A percentile compares a stretch with the other conserved stretches of the same genome.
These are phyloP conservation scores for Ophiocordyceps camponoti-leonardi DNA, from an alignment of 2,329 filamentous ascomycete species.

Conservation along the genomic window DNA sequence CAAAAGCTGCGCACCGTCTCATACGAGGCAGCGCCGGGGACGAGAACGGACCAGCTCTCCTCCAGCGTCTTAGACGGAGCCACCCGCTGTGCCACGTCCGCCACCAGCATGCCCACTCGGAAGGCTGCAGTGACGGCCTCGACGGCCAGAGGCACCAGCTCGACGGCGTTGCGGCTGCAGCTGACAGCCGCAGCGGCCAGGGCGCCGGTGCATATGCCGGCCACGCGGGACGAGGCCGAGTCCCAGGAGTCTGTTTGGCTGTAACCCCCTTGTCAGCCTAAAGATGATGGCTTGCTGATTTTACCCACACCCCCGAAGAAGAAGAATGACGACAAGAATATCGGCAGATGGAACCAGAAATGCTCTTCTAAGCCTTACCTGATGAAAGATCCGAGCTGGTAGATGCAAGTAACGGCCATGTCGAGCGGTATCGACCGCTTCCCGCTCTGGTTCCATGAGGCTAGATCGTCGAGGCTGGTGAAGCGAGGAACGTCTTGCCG, in stretches of 20 bases:
- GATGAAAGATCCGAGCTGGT: slow-evolving; percentile 2
- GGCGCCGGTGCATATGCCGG: slow-evolving; percentile 2
- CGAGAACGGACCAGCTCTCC: slow-evolving; percentile 1
- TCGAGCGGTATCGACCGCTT: slow-evolving; percentile 1
- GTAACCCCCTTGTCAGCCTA: too few species aligned
- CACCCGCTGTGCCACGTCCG: slow-evolving; percentile 1
- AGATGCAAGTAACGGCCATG: slow-evolving; percentile 2
- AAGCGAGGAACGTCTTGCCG: slow-evolving; percentile 2
- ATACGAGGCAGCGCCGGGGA: neutral
- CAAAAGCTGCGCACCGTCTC: slow-evolving; percentile 1
- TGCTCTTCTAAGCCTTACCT: neutral
- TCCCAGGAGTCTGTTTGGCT: neutral
- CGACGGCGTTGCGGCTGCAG: slow-evolving; percentile 2
- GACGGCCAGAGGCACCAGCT: slow-evolving; percentile 1
- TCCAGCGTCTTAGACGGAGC: neutral
- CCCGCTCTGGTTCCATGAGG: slow-evolving; percentile 1
- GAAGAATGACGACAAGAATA: too few species aligned
- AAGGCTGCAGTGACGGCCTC: slow-evolving; percentile 2
- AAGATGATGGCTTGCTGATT: too few species aligned
- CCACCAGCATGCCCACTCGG: slow-evolving; percentile 1
- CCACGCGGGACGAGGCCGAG: neutral
- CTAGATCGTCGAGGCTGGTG: slow-evolving; percentile 1
- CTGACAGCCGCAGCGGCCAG: slow-evolving; percentile 1
- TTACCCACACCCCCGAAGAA: too few species aligned
- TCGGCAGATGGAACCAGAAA: too few species aligned